Percentiles rank a stretch among this genome's conserved stretches.
phyloP scores from a whole-genome alignment of 768 basidiomycete species.

The Agaricus bisporus region DNA sequence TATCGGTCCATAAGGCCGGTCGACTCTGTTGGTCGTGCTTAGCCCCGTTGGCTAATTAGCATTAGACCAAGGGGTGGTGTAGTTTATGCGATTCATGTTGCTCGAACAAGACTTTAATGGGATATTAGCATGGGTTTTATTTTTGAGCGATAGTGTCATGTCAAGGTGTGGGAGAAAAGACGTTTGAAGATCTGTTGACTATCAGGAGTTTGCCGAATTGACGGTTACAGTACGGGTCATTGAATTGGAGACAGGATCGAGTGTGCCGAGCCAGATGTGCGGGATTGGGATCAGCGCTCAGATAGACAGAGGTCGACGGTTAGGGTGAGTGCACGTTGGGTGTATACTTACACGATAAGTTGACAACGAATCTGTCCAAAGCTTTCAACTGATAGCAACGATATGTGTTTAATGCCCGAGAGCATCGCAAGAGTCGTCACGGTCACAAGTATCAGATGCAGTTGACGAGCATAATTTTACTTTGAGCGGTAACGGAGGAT shows the following conservation, averaged over 20 bases:
- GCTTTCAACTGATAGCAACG: not conserved
- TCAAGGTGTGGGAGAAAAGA: no score
- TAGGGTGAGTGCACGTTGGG: not conserved
- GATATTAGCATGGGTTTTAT: not conserved
- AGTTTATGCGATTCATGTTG: conserved; percentile 7
- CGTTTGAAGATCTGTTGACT: no score
- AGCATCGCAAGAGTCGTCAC: not conserved
- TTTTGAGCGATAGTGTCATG: not conserved
- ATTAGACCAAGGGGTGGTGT: not conserved
- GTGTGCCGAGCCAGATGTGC: no score
- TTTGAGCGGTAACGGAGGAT: not conserved
- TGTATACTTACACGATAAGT: not conserved
- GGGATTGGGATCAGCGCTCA: no score
- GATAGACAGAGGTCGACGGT: not conserved
- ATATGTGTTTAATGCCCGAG: not conserved
- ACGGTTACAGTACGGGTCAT: no score
- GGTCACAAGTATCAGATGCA: not conserved
- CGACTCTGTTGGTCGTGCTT: not conserved
- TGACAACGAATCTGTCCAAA: not conserved
- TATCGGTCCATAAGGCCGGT: not conserved
- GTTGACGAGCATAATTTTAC: not conserved
- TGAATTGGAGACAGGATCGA: no score
- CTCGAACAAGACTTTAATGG: not conserved
- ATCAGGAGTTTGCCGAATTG: no score
- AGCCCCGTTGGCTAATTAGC: not conserved